A percentile compares a stretch with the other conserved stretches of the same genome.
These are phyloP conservation scores for Kluyveromyces nonfermentans DNA, from an alignment of 805 yeast genomes.

Conservation along the genomic window DNA sequence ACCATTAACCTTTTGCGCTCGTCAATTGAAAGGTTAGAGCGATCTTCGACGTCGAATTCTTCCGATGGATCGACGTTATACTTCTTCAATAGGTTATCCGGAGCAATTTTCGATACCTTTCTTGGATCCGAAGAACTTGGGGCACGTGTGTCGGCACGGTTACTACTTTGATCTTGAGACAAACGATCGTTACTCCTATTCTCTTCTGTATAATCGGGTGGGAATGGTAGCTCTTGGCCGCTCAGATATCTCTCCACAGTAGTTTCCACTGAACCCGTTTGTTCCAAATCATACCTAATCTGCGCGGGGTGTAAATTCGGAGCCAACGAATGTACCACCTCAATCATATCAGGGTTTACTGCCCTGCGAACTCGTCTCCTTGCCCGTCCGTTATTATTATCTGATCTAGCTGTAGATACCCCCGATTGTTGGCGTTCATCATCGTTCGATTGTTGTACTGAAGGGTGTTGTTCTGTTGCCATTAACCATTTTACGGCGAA, in stretches of 20 bases:
- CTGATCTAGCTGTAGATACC: slow-evolving; percentile 6
- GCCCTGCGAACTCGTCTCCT: slow-evolving; percentile 31
- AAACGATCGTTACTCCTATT: slow-evolving; percentile 7
- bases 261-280: slow-evolving; percentile 70
- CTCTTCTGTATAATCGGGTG: slow-evolving; percentile 33
- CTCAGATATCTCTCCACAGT: slow-evolving; percentile 68
- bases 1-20: slow-evolving; percentile 37
- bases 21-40: slow-evolving; percentile 15
- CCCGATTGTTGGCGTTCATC: slow-evolving; percentile 1
- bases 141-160: slow-evolving; percentile 1
- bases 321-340: slow-evolving; percentile 73
- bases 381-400: slow-evolving; percentile 5
- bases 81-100: slow-evolving; percentile 24
- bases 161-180: background rate
- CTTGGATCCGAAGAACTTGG: slow-evolving; percentile 18
- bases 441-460: slow-evolving; percentile 16
- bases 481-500: slow-evolving; percentile 59
- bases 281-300: slow-evolving; percentile 62
- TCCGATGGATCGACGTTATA: slow-evolving; percentile 18
- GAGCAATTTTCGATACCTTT: slow-evolving; percentile 22
- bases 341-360: slow-evolving; percentile 68
- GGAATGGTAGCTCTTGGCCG: slow-evolving; percentile 50
- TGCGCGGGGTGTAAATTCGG: slow-evolving; percentile 63
- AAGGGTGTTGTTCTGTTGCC: slow-evolving; percentile 43
- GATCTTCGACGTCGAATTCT: slow-evolving; percentile 11